phyloP scores from a whole-genome alignment of 2,329 filamentous ascomycete genomes.

The Penicillium frequentans region DNA sequence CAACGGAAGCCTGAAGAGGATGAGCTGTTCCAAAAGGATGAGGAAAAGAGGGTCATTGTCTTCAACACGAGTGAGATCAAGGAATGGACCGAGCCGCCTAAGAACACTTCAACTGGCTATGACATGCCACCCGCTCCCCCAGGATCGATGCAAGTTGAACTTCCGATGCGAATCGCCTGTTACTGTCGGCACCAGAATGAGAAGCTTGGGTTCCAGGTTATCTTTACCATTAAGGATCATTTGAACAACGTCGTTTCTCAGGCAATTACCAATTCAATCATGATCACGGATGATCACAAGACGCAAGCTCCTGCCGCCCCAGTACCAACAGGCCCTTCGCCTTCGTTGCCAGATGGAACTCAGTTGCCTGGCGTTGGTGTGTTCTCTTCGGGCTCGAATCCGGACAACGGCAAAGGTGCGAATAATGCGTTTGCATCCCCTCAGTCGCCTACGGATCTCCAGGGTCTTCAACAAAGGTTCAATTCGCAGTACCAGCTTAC shows the following conservation, averaged over 20 bases:
- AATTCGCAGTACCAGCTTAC: slow-evolving; percentile 43
- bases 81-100: slow-evolving; percentile 70
- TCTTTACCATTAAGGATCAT: slow-evolving; percentile 89
- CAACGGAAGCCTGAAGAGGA: slow-evolving; percentile 91
- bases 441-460: slow-evolving; percentile 57
- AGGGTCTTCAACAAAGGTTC: slow-evolving; percentile 57
- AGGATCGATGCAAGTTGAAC: slow-evolving; percentile 73
- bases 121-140: slow-evolving; percentile 42
- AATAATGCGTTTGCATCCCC: slow-evolving; percentile 26
- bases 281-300: slow-evolving; percentile 98
- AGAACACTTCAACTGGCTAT: slow-evolving; percentile 52
- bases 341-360: slow-evolving; percentile 38
- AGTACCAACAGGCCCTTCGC: slow-evolving; percentile 33
- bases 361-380: slow-evolving; percentile 46
- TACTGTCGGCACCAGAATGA: slow-evolving; percentile 95
- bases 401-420: slow-evolving; percentile 26
- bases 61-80: slow-evolving; percentile 89
- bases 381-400: slow-evolving; percentile 38
- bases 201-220: slow-evolving; percentile 87
- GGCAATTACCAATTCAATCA: slow-evolving; percentile 80
- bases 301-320: slow-evolving; percentile 60
- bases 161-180: slow-evolving; percentile 94
- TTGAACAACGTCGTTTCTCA: slow-evolving; percentile 77
- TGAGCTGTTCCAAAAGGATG: slow-evolving; percentile 78
- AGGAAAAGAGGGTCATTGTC: slow-evolving; percentile 78